A percentile compares a stretch with the other conserved stretches of the same genome.
phyloP scores from a whole-genome alignment of 352 stramenopile species.

The Pythium chondricola region DNA sequence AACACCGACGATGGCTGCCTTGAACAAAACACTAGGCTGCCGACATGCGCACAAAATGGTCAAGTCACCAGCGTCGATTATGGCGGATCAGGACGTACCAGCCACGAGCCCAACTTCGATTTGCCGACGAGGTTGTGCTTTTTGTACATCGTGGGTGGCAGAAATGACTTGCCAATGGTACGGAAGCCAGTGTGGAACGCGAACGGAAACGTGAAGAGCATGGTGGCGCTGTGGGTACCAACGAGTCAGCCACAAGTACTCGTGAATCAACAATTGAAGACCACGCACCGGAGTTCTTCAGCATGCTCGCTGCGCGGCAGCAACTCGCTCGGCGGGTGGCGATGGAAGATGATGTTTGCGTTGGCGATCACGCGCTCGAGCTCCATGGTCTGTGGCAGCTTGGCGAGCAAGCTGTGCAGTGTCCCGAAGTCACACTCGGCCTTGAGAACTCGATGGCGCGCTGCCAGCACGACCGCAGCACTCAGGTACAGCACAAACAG shows the following conservation, averaged over 20 bases:
- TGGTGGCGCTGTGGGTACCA: background rate
- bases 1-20: conserved; percentile 8
- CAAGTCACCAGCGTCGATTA: too few species aligned
- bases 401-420: conserved; percentile 67
- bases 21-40: conserved; percentile 3
- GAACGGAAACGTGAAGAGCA: conserved; percentile 14
- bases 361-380: conserved; percentile 53
- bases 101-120: too few species aligned
- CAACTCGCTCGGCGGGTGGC: conserved; percentile 37
- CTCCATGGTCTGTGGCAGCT: conserved; percentile 69
- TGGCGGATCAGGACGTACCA: too few species aligned
- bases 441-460: conserved; percentile 46
- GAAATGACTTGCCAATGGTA: conserved; percentile 15
- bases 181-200: conserved; percentile 15
- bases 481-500: conserved; percentile 90
- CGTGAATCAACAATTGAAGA: too few species aligned
- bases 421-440: conserved; percentile 74
- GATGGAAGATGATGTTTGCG: conserved; percentile 51
- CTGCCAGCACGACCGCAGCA: conserved; percentile 63
- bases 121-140: background rate
- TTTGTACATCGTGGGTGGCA: conserved; percentile 12
- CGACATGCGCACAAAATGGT: background rate
- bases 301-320: conserved; percentile 6
- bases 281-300: conserved; percentile 8
- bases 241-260: too few species aligned